Evolutionary conservation across 805 yeast species (phyloP).

Genomic region (Pichia nakasei): DNA sequence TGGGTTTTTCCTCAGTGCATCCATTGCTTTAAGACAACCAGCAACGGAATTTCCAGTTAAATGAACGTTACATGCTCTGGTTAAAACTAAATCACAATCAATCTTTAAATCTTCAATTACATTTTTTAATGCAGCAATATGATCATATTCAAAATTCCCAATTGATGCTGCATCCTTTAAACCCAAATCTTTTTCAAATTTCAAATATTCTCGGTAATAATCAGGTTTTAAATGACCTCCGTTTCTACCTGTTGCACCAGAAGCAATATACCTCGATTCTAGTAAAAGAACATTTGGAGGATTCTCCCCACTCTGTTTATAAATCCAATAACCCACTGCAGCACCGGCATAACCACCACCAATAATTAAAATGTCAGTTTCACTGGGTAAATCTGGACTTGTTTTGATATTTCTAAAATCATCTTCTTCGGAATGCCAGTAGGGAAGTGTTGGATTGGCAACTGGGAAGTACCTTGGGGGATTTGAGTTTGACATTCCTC

Average conservation of each 20-base stretch:
- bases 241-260: conserved; percentile 38
- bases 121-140: conserved; percentile 25
- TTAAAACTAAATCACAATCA: conserved; percentile 31
- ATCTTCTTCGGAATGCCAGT: conserved; percentile 19
- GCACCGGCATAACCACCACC: conserved; percentile 41
- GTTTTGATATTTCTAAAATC: conserved; percentile 14
- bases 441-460: conserved; percentile 14
- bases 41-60: conserved; percentile 9
- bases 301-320: conserved; percentile 12
- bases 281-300: conserved; percentile 13
- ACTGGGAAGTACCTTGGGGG: conserved; percentile 13
- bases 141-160: conserved; percentile 30
- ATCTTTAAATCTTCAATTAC: conserved; percentile 26
- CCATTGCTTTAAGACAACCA: conserved; percentile 22
- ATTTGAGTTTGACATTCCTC: background rate
- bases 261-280: conserved; percentile 33
- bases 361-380: conserved; percentile 32
- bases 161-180: conserved; percentile 27
- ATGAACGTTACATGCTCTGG: conserved; percentile 23
- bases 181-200: conserved; percentile 16
- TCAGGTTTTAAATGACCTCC: conserved; percentile 41
- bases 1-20: conserved; percentile 21
- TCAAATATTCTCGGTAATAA: conserved; percentile 15
- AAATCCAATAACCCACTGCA: conserved; percentile 27
- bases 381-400: conserved; percentile 26